Evolutionary conservation across 2,329 filamentous ascomycete species (phyloP).

Genomic region (Fusarium compactum): DNA sequence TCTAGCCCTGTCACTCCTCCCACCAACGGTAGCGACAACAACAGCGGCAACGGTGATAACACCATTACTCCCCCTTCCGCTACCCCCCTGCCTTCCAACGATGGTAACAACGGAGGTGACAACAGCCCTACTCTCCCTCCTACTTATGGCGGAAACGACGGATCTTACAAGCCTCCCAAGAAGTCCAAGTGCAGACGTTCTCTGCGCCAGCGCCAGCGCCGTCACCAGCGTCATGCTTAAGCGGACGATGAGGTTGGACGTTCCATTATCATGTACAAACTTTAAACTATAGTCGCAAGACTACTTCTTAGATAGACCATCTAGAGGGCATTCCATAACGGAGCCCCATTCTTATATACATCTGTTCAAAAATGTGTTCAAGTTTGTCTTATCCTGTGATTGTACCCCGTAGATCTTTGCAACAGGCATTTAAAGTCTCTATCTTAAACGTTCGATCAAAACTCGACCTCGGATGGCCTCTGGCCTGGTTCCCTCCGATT

Average conservation of each 20-base stretch:
- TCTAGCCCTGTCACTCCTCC: conserved; percentile 17
- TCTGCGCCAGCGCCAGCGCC: conserved; percentile 12
- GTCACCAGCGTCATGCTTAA: conserved; percentile 3
- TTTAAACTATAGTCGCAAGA: conserved; percentile 18
- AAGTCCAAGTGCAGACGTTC: conserved; percentile 17
- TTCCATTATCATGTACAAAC: conserved; percentile 21
- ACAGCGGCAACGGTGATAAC: conserved; percentile 5
- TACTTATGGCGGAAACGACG: background rate
- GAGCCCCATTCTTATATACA: background rate
- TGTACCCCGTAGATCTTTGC: too few relatives aligned
- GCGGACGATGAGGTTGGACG: background rate
- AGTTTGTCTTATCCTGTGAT: background rate
- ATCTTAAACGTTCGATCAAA: background rate
- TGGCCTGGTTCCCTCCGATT: rapidly evolving
- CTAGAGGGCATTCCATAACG: background rate
- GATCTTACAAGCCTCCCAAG: background rate
- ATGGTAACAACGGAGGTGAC: background rate
- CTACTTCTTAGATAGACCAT: conserved; percentile 20
- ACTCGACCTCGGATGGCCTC: background rate
- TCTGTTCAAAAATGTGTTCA: background rate
- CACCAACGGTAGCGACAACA: background rate
- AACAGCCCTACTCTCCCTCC: background rate
- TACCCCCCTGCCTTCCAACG: conserved; percentile 1
- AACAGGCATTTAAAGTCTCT: background rate
- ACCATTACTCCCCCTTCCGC: background rate